These are phyloP conservation scores for Talaromyces sp. DNA, from an alignment of 2,329 filamentous ascomycete species.

Conservation along the genomic window DNA sequence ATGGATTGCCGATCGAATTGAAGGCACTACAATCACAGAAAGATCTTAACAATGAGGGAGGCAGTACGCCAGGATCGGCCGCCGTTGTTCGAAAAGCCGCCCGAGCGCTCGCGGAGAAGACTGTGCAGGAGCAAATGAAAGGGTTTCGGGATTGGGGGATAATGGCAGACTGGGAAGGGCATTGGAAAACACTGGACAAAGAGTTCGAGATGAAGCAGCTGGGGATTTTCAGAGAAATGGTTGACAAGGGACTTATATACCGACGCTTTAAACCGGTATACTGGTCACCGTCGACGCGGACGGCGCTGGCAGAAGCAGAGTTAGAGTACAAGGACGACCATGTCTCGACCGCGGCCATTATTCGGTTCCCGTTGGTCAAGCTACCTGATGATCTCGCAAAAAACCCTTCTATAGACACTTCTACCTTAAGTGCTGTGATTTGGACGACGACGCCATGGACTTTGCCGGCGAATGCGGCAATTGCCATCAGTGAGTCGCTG, in stretches of 20 bases:
- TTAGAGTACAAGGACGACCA: conserved; percentile 61
- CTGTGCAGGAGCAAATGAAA: conserved; percentile 55
- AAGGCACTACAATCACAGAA: conserved; percentile 70
- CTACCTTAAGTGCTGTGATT: conserved; percentile 70
- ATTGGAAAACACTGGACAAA: conserved; percentile 60
- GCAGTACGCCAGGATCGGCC: conserved; percentile 27
- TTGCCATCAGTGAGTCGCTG: conserved; percentile 72
- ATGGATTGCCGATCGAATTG: conserved; percentile 93
- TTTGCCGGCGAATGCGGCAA: conserved; percentile 82
- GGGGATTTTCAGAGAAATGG: conserved; percentile 57
- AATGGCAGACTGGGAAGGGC: conserved; percentile 60
- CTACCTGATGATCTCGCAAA: conserved; percentile 42
- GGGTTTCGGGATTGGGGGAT: conserved; percentile 57
- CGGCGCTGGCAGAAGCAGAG: conserved; percentile 60
- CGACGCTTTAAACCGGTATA: conserved; percentile 60
- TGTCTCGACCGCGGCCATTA: conserved; percentile 55
- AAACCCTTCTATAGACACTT: conserved; percentile 36
- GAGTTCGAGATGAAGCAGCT: conserved; percentile 58
- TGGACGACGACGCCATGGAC: conserved; percentile 99
- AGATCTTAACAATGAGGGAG: conserved; percentile 22
- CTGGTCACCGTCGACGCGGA: conserved; percentile 61
- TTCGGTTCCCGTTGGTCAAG: conserved; percentile 65
- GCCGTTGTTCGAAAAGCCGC: conserved; percentile 51
- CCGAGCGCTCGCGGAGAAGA: conserved; percentile 49
- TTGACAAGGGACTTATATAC: conserved; percentile 56